These are phyloP conservation scores for Chaetomium globosum DNA, from an alignment of 2,329 filamentous ascomycete genomes.

Conservation along the genomic window DNA sequence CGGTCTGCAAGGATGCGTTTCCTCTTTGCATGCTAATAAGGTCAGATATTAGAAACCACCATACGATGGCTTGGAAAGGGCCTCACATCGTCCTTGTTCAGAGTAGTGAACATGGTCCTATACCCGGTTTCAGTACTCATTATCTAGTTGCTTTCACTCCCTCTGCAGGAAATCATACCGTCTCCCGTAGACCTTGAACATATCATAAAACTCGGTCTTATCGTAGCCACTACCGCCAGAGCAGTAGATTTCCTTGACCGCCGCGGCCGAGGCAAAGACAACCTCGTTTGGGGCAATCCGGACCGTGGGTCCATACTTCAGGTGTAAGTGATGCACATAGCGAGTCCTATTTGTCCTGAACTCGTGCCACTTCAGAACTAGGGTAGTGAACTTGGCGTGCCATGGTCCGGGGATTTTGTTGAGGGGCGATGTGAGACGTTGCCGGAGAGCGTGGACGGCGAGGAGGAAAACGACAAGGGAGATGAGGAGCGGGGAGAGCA, in stretches of 20 bases:
- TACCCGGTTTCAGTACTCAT: neutral
- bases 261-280: constrained; percentile 58
- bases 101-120: constrained; percentile 57
- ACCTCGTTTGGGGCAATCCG: constrained; percentile 62
- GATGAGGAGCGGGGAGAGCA: constrained; percentile 31
- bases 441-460: constrained; percentile 23
- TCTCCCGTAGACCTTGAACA: constrained; percentile 61
- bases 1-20: constrained; percentile 66
- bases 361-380: constrained; percentile 59
- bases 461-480: constrained; percentile 23
- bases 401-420: constrained; percentile 53
- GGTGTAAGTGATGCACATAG: constrained; percentile 60
- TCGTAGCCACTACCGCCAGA: constrained; percentile 65
- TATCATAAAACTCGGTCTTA: constrained; percentile 65
- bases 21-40: constrained; percentile 58
- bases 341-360: constrained; percentile 55
- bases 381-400: constrained; percentile 53
- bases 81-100: constrained; percentile 57
- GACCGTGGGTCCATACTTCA: constrained; percentile 59
- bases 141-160: neutral
- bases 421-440: constrained; percentile 42
- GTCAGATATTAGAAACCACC: neutral
- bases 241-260: constrained; percentile 65
- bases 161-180: constrained; percentile 45
- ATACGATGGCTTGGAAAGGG: too few relatives aligned